Percentiles rank a stretch among this genome's conserved stretches.
phyloP scores from a whole-genome alignment of 345 rosid species.

The Syzygium aromaticum region DNA sequence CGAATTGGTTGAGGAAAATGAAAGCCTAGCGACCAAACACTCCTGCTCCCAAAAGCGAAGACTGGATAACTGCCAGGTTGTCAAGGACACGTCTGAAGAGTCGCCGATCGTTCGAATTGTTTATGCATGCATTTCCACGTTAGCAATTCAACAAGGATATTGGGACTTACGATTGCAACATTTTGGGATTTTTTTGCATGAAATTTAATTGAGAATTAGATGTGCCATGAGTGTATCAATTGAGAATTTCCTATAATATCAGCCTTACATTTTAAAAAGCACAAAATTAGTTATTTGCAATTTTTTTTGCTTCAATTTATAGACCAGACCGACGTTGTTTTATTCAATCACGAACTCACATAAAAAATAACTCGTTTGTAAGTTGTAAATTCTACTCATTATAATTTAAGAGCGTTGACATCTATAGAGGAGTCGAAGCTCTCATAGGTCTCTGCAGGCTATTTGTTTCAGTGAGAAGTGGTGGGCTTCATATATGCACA shows the following conservation, averaged over 20 bases:
- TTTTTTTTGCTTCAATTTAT: not conserved
- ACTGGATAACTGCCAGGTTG: too few species aligned
- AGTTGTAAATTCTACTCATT: not conserved
- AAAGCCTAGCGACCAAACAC: too few species aligned
- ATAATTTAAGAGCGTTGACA: not conserved
- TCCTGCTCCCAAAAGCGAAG: too few species aligned
- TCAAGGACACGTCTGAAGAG: too few species aligned
- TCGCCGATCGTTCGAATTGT: not conserved
- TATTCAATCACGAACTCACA: not conserved
- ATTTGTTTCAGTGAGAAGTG: too few species aligned
- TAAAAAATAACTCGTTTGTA: not conserved
- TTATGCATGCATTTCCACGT: not conserved
- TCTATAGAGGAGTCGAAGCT: not conserved
- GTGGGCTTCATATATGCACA: too few species aligned
- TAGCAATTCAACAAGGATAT: not conserved
- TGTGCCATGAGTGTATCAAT: not conserved
- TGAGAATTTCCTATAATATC: not conserved
- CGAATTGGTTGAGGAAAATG: too few species aligned
- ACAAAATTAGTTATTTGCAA: not conserved
- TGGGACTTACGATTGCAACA: not conserved
- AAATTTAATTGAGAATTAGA: not conserved
- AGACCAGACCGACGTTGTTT: not conserved
- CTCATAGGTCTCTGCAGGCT: too few species aligned
- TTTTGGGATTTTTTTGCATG: not conserved
- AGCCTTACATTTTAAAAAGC: not conserved